phyloP scores from a whole-genome alignment of 2,329 filamentous ascomycete genomes.

The Stachybotrys chlorohalonatus region DNA sequence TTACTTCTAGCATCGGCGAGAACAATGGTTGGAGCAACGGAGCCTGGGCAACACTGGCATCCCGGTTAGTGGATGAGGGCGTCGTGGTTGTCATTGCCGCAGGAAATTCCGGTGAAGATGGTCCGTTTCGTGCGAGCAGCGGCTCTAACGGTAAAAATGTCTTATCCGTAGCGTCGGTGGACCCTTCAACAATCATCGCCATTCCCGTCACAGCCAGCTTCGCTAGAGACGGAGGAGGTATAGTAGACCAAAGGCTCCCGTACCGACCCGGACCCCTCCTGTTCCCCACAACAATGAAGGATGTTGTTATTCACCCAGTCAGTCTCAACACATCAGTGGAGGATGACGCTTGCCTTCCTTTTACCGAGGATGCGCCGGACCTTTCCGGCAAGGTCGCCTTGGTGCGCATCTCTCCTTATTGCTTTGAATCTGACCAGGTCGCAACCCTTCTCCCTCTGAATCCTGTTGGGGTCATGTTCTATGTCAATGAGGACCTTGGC shows the following conservation, averaged over 20 bases:
- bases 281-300: not conserved
- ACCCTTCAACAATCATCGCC: not conserved
- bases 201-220: not conserved
- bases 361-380: slow-evolving; percentile 1
- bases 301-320: not conserved
- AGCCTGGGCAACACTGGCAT: slow-evolving; percentile 20
- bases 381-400: not conserved
- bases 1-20: slow-evolving; percentile 8
- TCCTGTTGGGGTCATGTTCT: not conserved
- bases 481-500: not conserved
- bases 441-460: not conserved
- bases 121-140: slow-evolving; percentile 24
- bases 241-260: not conserved
- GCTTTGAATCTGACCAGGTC: not conserved
- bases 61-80: slow-evolving; percentile 22
- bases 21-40: slow-evolving; percentile 11
- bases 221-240: not conserved
- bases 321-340: slow-evolving; percentile 1
- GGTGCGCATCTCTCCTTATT: not conserved
- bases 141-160: slow-evolving; percentile 1
- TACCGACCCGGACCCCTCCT: not conserved
- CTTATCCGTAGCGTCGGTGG: slow-evolving; percentile 5
- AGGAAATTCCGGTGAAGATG: slow-evolving; percentile 32
- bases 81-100: slow-evolving; percentile 32
- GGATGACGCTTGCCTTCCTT: slow-evolving; percentile 4